These are phyloP conservation scores for Annona squamosa DNA, from an alignment of 164 flowering plant species.

Conservation along the genomic window DNA sequence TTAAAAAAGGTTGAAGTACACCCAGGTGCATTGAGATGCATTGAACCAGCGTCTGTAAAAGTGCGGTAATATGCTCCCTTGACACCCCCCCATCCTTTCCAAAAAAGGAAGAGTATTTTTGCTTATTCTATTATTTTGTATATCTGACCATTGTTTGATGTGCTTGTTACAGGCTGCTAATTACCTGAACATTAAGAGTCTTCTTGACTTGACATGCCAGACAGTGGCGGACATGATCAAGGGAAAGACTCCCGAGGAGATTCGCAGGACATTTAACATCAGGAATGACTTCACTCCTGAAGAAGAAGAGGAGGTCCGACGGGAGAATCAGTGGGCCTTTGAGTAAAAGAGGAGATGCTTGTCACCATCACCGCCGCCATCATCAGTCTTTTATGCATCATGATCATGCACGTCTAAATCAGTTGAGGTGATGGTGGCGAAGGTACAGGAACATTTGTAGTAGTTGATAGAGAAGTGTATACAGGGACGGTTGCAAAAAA, in stretches of 20 bases:
- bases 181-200: constrained; percentile 54
- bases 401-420: background rate
- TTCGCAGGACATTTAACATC: constrained; percentile 57
- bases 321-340: constrained; percentile 79
- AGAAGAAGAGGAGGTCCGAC: constrained; percentile 69
- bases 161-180: constrained; percentile 50
- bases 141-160: background rate
- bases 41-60: too few species aligned
- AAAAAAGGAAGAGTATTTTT: background rate
- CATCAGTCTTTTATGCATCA: background rate
- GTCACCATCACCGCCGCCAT: background rate
- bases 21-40: too few species aligned
- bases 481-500: background rate
- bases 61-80: too few species aligned
- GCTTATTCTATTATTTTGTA: background rate
- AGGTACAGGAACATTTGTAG: too few species aligned
- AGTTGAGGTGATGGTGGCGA: background rate
- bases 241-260: constrained; percentile 66
- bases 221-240: constrained; percentile 73
- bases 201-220: constrained; percentile 64
- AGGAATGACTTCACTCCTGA: constrained; percentile 66
- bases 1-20: too few species aligned
- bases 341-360: constrained; percentile 19
- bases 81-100: too few species aligned
- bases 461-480: background rate